A percentile compares a stretch with the other conserved stretches of the same genome.
Evolutionary conservation across 2,329 filamentous ascomycete species (phyloP).

Genomic region (Penicillium sp.): DNA sequence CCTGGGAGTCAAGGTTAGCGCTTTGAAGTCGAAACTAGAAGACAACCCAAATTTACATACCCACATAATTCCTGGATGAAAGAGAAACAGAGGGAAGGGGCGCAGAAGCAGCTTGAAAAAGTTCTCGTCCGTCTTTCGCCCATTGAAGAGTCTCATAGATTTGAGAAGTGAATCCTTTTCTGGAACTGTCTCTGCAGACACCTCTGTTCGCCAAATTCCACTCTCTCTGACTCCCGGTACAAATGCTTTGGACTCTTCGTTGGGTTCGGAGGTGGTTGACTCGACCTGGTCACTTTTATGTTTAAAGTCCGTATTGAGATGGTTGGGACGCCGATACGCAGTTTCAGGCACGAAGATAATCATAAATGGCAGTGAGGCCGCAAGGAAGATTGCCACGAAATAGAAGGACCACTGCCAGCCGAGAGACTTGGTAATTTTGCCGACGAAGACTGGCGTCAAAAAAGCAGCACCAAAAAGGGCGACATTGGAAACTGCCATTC

Average conservation of each 20-base stretch:
- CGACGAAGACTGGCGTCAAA: constrained; percentile 82
- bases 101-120: constrained; percentile 63
- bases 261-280: constrained; percentile 12
- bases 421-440: constrained; percentile 70
- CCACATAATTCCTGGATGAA: constrained; percentile 80
- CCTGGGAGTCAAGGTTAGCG: constrained; percentile 25
- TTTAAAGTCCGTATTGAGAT: constrained; percentile 64
- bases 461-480: constrained; percentile 67
- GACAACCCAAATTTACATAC: constrained; percentile 20
- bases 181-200: constrained; percentile 21
- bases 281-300: constrained; percentile 28
- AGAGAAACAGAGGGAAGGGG: constrained; percentile 71
- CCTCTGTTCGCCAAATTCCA: constrained; percentile 9
- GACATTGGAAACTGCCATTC: constrained; percentile 77
- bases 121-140: constrained; percentile 70
- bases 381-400: constrained; percentile 78
- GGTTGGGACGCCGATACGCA: constrained; percentile 62
- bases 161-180: constrained; percentile 55
- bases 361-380: constrained; percentile 62
- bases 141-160: constrained; percentile 67
- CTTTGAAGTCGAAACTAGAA: background rate
- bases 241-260: constrained; percentile 10
- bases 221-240: background rate
- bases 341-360: constrained; percentile 82
- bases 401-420: constrained; percentile 89